A percentile compares a stretch with the other conserved stretches of the same genome.
Evolutionary conservation across 1,284 basidiomycete species (phyloP).

Genomic region (Malassezia furfur): DNA sequence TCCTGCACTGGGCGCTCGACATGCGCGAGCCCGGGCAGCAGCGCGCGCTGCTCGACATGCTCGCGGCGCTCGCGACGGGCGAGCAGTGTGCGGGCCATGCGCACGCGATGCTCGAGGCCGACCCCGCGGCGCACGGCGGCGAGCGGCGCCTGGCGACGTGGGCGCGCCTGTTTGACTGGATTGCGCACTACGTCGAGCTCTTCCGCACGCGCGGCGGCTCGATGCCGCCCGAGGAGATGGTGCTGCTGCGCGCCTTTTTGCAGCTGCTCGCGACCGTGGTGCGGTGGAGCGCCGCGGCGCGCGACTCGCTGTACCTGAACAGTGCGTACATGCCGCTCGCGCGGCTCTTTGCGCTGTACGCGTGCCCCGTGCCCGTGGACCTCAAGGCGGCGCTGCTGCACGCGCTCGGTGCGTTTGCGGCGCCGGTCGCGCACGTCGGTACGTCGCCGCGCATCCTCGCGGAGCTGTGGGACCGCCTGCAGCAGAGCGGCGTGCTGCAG

Average conservation of each 20-base stretch:
- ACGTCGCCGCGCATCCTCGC: constrained; percentile 57
- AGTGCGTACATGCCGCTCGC: constrained; percentile 62
- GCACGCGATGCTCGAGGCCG: constrained; percentile 35
- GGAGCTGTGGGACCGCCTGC: constrained; percentile 71
- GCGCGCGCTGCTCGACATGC: constrained; percentile 44
- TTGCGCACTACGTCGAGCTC: constrained; percentile 42
- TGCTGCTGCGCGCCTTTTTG: constrained; percentile 70
- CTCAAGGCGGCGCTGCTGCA: constrained; percentile 80
- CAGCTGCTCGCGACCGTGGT: constrained; percentile 71
- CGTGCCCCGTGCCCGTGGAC: constrained; percentile 60
- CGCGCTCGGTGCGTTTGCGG: constrained; percentile 68
- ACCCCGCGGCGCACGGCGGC: constrained; percentile 17
- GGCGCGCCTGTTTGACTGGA: constrained; percentile 45
- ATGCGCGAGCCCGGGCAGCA: constrained; percentile 42
- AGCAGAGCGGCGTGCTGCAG: constrained; percentile 59
- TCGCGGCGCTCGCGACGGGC: constrained; percentile 38
- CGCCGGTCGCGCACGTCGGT: constrained; percentile 2
- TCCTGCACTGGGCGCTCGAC: constrained; percentile 46
- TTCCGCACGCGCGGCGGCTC: constrained; percentile 19
- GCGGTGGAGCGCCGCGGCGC: constrained; percentile 65
- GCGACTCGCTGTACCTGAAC: constrained; percentile 68
- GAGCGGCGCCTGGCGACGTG: constrained; percentile 41
- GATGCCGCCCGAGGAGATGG: constrained; percentile 65
- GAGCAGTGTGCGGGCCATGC: constrained; percentile 41
- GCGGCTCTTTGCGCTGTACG: constrained; percentile 56